These are phyloP conservation scores for Omphalotus olearius DNA, from an alignment of 1,284 basidiomycete genomes.

Conservation along the genomic window DNA sequence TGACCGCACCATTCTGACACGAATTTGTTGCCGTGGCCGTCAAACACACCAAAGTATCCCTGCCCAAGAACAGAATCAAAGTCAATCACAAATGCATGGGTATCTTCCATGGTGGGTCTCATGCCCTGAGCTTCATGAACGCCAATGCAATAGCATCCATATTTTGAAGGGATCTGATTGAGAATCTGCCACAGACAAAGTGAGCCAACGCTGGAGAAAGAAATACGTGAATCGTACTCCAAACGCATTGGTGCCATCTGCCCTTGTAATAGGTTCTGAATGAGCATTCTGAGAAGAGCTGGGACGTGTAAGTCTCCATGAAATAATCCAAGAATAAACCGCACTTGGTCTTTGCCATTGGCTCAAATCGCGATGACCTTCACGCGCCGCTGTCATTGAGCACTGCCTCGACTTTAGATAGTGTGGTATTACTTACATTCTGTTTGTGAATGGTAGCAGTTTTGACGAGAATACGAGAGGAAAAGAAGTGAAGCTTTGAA, in stretches of 20 bases:
- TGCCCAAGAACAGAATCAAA: slow-evolving; percentile 77
- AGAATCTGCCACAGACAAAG: slow-evolving; percentile 23
- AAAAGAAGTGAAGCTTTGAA: background rate
- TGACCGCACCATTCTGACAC: slow-evolving; percentile 88
- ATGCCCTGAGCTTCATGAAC: slow-evolving; percentile 77
- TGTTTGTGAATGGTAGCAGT: background rate
- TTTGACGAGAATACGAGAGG: background rate
- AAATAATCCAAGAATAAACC: too few relatives aligned
- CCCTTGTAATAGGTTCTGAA: slow-evolving; percentile 51
- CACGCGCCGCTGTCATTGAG: too few relatives aligned
- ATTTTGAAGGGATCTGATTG: slow-evolving; percentile 30
- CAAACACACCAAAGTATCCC: slow-evolving; percentile 85
- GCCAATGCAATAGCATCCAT: slow-evolving; percentile 61
- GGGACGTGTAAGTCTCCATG: background rate
- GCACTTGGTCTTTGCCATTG: too few relatives aligned
- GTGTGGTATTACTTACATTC: background rate
- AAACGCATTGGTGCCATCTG: slow-evolving; percentile 44
- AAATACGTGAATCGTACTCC: slow-evolving; percentile 38
- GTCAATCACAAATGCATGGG: slow-evolving; percentile 80
- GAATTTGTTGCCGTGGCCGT: slow-evolving; percentile 85
- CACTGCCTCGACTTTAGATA: background rate
- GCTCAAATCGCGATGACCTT: too few relatives aligned
- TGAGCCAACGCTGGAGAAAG: slow-evolving; percentile 3
- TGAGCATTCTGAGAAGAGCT: slow-evolving; percentile 37
- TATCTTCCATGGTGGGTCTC: slow-evolving; percentile 83